Conservation (phyloP, 2,329 filamentous ascomycete genomes). For the Colletotrichum higginsianum region DNA sequence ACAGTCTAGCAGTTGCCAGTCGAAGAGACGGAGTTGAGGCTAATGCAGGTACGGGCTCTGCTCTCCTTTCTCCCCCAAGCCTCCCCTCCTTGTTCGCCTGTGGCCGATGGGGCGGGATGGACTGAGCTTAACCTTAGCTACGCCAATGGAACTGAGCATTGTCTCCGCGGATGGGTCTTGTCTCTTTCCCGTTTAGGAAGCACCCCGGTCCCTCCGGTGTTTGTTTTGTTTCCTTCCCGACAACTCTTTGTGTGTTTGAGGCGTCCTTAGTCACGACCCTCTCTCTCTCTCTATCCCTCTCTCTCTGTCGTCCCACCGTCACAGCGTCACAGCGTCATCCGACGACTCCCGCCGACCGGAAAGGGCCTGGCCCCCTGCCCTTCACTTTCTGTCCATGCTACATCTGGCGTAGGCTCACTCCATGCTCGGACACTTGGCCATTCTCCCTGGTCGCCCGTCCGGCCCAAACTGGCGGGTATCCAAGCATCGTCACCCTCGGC, state of each 20-base stretch:
- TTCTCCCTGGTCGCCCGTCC: constrained; percentile 14
- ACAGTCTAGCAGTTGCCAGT: constrained; percentile 1
- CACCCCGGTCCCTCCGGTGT: not conserved
- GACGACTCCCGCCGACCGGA: constrained; percentile 20
- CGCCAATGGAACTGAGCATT: constrained; percentile 18
- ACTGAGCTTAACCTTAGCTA: constrained; percentile 23
- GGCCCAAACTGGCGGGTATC: constrained; percentile 18
- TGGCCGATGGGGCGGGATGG: constrained; percentile 21
- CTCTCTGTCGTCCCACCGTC: constrained; percentile 6
- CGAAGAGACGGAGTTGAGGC: not conserved
- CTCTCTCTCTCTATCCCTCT: not conserved
- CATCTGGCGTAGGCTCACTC: constrained; percentile 1
- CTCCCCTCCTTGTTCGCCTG: not conserved
- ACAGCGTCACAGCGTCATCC: constrained; percentile 28
- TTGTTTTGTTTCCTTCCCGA: constrained; percentile 28
- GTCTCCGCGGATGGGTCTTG: not conserved
- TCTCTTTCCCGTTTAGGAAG: constrained; percentile 22
- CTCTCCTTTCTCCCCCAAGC: not conserved
- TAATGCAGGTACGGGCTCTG: constrained; percentile 38
- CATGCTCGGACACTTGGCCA: constrained; percentile 18
- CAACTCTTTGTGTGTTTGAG: constrained; percentile 15
- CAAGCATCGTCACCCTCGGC: constrained; percentile 8
- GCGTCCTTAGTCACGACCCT: not conserved
- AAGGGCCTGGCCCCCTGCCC: constrained; percentile 14
- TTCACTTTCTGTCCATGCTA: not conserved